Evolutionary conservation across 176 grass and related monocot species (phyloP), one percentile per base, ranked within the genome.

Genomic region (Zoysia japonica): DNA sequence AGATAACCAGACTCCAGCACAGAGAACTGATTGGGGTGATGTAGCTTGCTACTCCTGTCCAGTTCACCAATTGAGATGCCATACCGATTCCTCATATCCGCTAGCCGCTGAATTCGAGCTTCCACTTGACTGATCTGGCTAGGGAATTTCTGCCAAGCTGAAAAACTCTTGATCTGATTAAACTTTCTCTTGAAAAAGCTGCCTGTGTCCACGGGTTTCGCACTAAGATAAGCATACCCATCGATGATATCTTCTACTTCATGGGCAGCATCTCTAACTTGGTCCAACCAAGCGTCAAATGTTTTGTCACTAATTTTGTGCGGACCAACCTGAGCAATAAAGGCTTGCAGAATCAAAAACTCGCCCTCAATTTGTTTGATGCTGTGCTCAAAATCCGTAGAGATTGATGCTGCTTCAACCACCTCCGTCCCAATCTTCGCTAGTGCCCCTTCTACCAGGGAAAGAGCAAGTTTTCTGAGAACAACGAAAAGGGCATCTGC

Each of bases 181-280:
- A 87, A 79, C 62, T 69, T 80, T 40, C 76, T 76, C 70, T 80
- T 87, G 57, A 83, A 80, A 73, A 79, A 83, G 70, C 49, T 72
- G 4, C 65, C 17, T 39, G 61, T 50, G 12, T 65, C 49, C 0
- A 15, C 9, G 5, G 57, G 67, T 61, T 91, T 56, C 35, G 70
- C 61, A 5, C 67, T 50, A 12, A 87, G 85, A 49, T 84, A 87
- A 80, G 70, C 49, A 74, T 87, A 78, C 61, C 89, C 87, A 19
- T 89, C 90, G 36, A 89, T 20, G 10, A 87, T 83, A 13, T 92
- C 90, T 39, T 92, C 90, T 9, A 87, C 84, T 37, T 92, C 75
- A 80, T 55, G 61, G 14, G 87, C 76, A 13, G 84, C 61, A 68
- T 77, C 68, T 79, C 75, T 85, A 54, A 92, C 50, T 12, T 86